Conservation (phyloP, 1,284 basidiomycete species). For the Microstroma glucosiphilum region DNA sequence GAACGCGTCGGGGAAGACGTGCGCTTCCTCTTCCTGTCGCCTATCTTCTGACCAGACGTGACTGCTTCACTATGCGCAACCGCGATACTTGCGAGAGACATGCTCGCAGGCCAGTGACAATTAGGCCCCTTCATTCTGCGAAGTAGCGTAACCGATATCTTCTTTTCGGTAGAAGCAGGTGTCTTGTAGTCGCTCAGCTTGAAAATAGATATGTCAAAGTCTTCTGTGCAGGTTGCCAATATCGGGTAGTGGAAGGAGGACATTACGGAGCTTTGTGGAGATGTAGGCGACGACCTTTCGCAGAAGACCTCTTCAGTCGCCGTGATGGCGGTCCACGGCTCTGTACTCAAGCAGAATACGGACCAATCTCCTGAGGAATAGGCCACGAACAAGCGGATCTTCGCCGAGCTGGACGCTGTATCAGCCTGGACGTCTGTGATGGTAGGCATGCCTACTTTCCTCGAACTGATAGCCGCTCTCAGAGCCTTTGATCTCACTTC, state of each 20-base stretch:
- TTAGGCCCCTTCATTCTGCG: constrained; percentile 22
- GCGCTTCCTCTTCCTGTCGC: background rate
- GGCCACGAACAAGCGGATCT: constrained; percentile 26
- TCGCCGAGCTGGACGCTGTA: background rate
- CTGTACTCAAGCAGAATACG: constrained; percentile 29
- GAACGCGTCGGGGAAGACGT: background rate
- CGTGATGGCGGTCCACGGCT: background rate
- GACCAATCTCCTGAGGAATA: constrained; percentile 42
- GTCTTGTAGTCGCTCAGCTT: constrained; percentile 3
- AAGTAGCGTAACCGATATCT: constrained; percentile 4
- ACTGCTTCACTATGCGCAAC: constrained; percentile 18
- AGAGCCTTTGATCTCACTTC: background rate
- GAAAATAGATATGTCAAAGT: constrained; percentile 35
- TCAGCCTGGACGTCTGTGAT: constrained; percentile 13
- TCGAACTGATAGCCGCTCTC: background rate
- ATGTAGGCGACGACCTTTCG: constrained; percentile 13
- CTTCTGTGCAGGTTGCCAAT: constrained; percentile 41
- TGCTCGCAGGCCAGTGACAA: constrained; percentile 26
- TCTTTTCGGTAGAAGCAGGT: background rate
- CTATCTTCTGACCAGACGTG: background rate
- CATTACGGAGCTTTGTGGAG: constrained; percentile 7
- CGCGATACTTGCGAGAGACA: constrained; percentile 32
- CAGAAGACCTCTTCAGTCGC: constrained; percentile 3
- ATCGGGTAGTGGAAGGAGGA: constrained; percentile 33
- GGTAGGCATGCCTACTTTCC: background rate